Percentiles rank a stretch among this genome's conserved stretches.
phyloP scores from a whole-genome alignment of 2,329 filamentous ascomycete genomes.

The Colletotrichum musae region DNA sequence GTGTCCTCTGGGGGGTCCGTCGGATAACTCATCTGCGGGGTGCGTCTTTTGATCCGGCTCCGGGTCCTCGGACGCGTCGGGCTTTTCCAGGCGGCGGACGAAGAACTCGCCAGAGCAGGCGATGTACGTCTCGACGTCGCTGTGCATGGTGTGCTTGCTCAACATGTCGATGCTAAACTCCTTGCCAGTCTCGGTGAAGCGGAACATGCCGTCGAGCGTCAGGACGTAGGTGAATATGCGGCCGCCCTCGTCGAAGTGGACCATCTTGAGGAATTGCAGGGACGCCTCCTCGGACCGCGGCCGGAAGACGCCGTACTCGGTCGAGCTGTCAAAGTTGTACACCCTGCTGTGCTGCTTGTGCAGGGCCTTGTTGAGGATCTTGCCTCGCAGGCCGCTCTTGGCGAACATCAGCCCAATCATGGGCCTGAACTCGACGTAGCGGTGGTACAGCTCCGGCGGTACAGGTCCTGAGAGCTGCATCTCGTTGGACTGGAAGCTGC shows the following conservation, averaged over 20 bases:
- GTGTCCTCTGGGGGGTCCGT: constrained; percentile 59
- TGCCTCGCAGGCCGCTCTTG: constrained; percentile 81
- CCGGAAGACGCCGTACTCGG: constrained; percentile 78
- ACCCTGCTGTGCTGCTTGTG: constrained; percentile 92
- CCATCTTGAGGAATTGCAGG: constrained; percentile 86
- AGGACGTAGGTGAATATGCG: constrained; percentile 94
- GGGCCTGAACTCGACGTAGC: constrained; percentile 92
- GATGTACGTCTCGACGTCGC: constrained; percentile 90
- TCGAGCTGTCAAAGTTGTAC: constrained; percentile 88
- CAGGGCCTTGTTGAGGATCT: constrained; percentile 85
- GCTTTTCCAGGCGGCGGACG: constrained; percentile 76
- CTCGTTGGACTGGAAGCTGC: constrained; percentile 92
- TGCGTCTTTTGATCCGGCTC: constrained; percentile 65
- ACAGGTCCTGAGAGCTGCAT: constrained; percentile 90
- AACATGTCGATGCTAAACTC: constrained; percentile 95
- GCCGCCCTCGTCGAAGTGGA: constrained; percentile 87
- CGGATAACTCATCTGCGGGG: constrained; percentile 62
- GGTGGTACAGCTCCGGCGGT: constrained; percentile 85
- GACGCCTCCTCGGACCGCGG: constrained; percentile 79
- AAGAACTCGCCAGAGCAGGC: constrained; percentile 96
- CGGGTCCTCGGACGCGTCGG: constrained; percentile 58
- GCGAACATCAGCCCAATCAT: constrained; percentile 93
- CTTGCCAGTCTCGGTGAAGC: constrained; percentile 95
- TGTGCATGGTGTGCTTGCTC: constrained; percentile 98
- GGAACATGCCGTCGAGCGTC: constrained; percentile 86